A percentile compares a stretch with the other conserved stretches of the same genome.
phyloP scores from a whole-genome alignment of 1,284 basidiomycete genomes.

The Malassezia slooffiae region DNA sequence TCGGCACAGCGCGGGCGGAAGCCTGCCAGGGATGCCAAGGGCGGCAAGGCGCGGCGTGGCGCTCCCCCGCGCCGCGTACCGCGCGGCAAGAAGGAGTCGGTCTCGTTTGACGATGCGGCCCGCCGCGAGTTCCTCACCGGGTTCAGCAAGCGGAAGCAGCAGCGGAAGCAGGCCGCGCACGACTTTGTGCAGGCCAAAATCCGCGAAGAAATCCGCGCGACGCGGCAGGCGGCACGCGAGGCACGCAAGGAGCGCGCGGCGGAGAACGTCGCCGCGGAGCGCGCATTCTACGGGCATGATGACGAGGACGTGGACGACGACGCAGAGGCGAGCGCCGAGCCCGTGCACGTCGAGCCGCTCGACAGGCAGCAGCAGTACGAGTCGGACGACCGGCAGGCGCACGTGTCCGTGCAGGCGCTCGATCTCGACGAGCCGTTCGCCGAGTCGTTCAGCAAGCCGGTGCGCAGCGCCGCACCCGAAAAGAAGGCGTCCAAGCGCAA shows the following conservation, averaged over 20 bases:
- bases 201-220: slow-evolving; percentile 23
- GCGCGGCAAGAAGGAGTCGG: slow-evolving; percentile 19
- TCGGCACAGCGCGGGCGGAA: slow-evolving; percentile 13
- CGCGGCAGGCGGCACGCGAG: slow-evolving; percentile 19
- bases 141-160: slow-evolving; percentile 42
- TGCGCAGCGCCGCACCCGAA: too few species aligned
- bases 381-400: slow-evolving; percentile 8
- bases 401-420: slow-evolving; percentile 13
- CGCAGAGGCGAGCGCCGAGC: slow-evolving; percentile 9
- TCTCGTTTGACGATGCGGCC: slow-evolving; percentile 40
- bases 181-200: slow-evolving; percentile 26
- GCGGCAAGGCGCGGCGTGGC: too few species aligned
- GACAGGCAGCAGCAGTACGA: slow-evolving; percentile 3
- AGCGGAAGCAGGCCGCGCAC: slow-evolving; percentile 33
- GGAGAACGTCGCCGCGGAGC: slow-evolving; percentile 35
- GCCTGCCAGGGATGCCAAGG: too few species aligned
- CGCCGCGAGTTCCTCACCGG: slow-evolving; percentile 40
- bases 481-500: too few species aligned
- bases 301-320: slow-evolving; percentile 25
- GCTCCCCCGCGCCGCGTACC: background rate
- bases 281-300: slow-evolving; percentile 26
- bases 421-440: slow-evolving; percentile 1
- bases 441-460: too few species aligned
- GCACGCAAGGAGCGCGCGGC: slow-evolving; percentile 30
- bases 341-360: slow-evolving; percentile 4